Evolutionary conservation across 2,329 filamentous ascomycete species (phyloP).

Genomic region (Hypoxylon rubiginosum): DNA sequence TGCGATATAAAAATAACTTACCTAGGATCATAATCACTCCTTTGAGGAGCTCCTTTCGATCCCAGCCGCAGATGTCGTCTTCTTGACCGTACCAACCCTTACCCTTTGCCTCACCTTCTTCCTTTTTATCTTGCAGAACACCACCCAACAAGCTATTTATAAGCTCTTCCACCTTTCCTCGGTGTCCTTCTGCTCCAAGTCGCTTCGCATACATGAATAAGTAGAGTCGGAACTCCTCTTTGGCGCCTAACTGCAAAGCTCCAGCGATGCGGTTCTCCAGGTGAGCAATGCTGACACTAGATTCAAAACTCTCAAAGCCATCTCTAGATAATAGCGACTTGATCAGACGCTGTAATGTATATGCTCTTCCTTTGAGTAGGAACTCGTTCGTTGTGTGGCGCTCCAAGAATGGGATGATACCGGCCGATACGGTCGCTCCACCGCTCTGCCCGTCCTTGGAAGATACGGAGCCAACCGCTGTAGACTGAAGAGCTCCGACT

Average conservation of each 20-base stretch:
- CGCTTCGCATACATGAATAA: conserved; percentile 99
- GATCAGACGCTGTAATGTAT: conserved; percentile 90
- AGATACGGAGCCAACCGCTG: conserved; percentile 71
- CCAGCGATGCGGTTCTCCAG: conserved; percentile 95
- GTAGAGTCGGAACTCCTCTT: conserved; percentile 93
- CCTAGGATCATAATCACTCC: conserved; percentile 94
- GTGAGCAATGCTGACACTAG: conserved; percentile 91
- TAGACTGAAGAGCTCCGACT: conserved; percentile 82
- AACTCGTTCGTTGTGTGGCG: conserved; percentile 95
- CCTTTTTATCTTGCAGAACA: conserved; percentile 69
- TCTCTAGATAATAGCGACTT: conserved; percentile 89
- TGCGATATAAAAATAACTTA: conserved; percentile 61
- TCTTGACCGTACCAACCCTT: conserved; percentile 75
- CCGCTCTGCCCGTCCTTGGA: conserved; percentile 61
- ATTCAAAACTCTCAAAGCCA: conserved; percentile 93
- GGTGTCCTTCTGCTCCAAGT: conserved; percentile 88
- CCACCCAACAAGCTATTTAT: conserved; percentile 85
- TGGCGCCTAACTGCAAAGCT: conserved; percentile 84
- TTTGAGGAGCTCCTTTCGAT: conserved; percentile 86
- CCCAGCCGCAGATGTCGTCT: conserved; percentile 89
- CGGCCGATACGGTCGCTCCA: conserved; percentile 79
- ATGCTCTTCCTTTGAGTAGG: conserved; percentile 89
- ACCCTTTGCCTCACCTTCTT: conserved; percentile 60
- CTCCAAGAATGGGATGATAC: conserved; percentile 93
- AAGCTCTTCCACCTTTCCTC: conserved; percentile 92